Percentiles rank a stretch among this genome's conserved stretches.
Conservation (phyloP, 2,329 filamentous ascomycete genomes). For the Fusarium bactridioides region DNA sequence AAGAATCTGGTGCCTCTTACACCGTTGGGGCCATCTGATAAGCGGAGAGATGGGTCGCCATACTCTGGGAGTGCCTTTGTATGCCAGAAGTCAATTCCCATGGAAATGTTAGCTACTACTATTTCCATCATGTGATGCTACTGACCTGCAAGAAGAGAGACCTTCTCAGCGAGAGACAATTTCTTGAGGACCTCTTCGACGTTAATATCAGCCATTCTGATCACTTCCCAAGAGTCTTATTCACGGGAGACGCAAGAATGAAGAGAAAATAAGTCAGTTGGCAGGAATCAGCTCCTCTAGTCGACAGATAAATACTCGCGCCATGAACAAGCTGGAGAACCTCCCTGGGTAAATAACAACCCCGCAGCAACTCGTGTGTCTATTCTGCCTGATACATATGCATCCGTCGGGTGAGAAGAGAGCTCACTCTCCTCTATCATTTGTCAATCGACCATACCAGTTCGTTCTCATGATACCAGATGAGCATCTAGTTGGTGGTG, state of each 20-base stretch:
- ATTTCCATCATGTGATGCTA: not conserved
- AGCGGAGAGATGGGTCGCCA: conserved; percentile 69
- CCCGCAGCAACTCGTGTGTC: conserved; percentile 18
- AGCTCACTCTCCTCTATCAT: conserved; percentile 4
- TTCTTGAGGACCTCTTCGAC: conserved; percentile 63
- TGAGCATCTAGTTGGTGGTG: conserved; percentile 23
- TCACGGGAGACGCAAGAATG: not conserved
- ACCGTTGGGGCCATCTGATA: conserved; percentile 75
- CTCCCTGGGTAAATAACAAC: conserved; percentile 28
- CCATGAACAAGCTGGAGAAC: not conserved
- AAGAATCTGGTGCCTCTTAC: conserved; percentile 74
- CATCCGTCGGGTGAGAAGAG: not conserved
- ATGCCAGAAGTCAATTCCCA: conserved; percentile 75
- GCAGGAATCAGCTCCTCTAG: not conserved
- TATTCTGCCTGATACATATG: conserved; percentile 31
- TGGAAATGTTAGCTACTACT: not conserved
- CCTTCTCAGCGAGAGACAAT: conserved; percentile 61
- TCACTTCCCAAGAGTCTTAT: not conserved
- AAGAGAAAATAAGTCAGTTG: conserved; percentile 12
- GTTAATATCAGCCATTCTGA: conserved; percentile 59
- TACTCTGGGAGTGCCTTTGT: conserved; percentile 67
- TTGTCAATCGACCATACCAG: conserved; percentile 18
- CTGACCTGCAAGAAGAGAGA: conserved; percentile 60
- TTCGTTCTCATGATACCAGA: conserved; percentile 34
- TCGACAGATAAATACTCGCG: conserved; percentile 2